phyloP scores from a whole-genome alignment of 179 eudicot species.

The Silene noctiflora region DNA sequence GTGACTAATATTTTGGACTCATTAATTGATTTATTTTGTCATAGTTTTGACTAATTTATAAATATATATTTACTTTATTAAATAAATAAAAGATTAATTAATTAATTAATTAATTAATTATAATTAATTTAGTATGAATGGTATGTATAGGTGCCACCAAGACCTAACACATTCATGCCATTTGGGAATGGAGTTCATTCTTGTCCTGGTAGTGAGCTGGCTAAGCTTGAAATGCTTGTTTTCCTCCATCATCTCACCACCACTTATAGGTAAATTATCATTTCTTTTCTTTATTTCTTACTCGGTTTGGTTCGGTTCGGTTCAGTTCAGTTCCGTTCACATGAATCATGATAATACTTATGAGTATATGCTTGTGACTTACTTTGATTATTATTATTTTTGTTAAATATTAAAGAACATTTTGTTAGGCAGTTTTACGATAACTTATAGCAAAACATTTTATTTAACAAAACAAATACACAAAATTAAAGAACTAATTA shows the following conservation, averaged over 20 bases:
- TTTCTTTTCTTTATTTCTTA: not conserved
- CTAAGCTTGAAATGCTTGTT: conserved; percentile 81
- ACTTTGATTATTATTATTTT: no score
- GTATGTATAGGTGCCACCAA: conserved; percentile 60
- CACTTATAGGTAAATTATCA: conserved; percentile 44
- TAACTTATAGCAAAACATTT: no score
- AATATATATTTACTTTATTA: not conserved
- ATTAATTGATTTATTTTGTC: not conserved
- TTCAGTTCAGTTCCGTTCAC: no score
- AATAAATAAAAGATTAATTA: no score
- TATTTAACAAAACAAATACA: no score
- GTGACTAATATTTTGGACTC: conserved; percentile 35
- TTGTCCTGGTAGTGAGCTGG: conserved; percentile 87
- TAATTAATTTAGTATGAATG: not conserved
- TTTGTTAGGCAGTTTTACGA: no score
- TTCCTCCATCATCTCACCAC: conserved; percentile 75
- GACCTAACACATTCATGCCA: conserved; percentile 79
- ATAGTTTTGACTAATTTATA: not conserved
- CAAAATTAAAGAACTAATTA: no score
- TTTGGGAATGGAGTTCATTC: conserved; percentile 85
- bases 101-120: not conserved
- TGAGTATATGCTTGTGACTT: no score
- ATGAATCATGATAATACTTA: no score
- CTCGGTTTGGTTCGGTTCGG: not conserved
- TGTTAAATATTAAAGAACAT: no score